Evolutionary conservation across 768 basidiomycete genomes (phyloP).

Genomic region (Boletales sp.): DNA sequence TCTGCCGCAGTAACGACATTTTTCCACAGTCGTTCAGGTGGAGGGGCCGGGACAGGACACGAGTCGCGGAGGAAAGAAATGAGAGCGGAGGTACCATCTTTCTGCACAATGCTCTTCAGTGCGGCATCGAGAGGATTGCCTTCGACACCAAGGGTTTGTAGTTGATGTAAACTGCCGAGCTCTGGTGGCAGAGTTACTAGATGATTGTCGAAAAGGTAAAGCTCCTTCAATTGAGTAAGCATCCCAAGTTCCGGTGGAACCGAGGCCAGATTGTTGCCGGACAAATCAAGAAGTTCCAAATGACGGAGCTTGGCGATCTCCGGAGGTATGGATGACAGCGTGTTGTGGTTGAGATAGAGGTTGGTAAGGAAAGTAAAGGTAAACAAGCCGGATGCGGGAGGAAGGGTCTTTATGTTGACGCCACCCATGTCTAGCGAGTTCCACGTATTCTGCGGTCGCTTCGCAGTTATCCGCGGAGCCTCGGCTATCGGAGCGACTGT

Average conservation of each 20-base stretch:
- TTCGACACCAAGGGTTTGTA: conserved; percentile 92
- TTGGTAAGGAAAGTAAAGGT: conserved; percentile 90
- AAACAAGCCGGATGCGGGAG: conserved; percentile 70
- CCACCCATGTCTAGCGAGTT: conserved; percentile 95
- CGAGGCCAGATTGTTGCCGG: conserved; percentile 75
- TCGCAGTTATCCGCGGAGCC: conserved; percentile 60
- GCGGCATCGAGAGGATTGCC: conserved; percentile 89
- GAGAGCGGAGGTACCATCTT: conserved; percentile 89
- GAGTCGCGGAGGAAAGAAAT: conserved; percentile 91
- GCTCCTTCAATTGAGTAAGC: conserved; percentile 83
- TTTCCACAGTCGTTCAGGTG: conserved; percentile 80
- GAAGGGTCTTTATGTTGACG: conserved; percentile 87
- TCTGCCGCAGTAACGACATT: conserved; percentile 55
- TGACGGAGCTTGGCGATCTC: conserved; percentile 82
- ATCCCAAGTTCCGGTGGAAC: conserved; percentile 89
- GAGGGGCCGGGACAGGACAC: conserved; percentile 77
- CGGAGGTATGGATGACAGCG: conserved; percentile 71
- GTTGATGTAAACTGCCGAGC: conserved; percentile 85
- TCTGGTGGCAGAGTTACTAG: conserved; percentile 82
- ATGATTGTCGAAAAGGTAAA: conserved; percentile 95
- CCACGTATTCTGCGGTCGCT: conserved; percentile 79
- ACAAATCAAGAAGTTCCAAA: conserved; percentile 87
- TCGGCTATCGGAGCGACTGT: conserved; percentile 71
- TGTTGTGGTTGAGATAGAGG: conserved; percentile 96
- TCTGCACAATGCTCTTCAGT: conserved; percentile 80